Evolutionary conservation across 306 rosid genomes (phyloP).

Genomic region (Fragaria iinumae): DNA sequence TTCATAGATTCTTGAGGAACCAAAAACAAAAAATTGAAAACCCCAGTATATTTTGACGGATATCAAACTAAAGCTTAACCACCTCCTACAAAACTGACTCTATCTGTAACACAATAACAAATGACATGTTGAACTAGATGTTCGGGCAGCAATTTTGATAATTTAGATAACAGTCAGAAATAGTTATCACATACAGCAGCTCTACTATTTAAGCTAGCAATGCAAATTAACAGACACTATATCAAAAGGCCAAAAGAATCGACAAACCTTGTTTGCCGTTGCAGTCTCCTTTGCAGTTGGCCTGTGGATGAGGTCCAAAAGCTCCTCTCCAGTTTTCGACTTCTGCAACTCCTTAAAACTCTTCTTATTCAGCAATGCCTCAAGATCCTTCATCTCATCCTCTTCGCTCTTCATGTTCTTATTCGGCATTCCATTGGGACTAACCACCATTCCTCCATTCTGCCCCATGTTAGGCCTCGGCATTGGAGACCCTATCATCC

Average conservation of each 20-base stretch:
- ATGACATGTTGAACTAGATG: not conserved
- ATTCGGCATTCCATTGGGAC: constrained; percentile 45
- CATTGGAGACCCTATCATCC: constrained; percentile 61
- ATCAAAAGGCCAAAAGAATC: constrained; percentile 14
- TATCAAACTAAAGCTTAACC: not conserved
- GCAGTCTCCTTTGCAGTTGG: constrained; percentile 97
- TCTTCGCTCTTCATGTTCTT: constrained; percentile 58
- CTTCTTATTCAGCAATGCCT: constrained; percentile 88
- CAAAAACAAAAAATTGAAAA: not conserved
- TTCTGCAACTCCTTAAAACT: constrained; percentile 76
- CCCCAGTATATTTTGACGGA: not conserved
- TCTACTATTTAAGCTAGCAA: not conserved
- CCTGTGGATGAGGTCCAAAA: constrained; percentile 88
- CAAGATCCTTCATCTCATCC: constrained; percentile 87
- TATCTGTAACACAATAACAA: not conserved
- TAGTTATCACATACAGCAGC: not conserved
- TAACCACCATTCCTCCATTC: constrained; percentile 37
- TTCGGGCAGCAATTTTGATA: not conserved
- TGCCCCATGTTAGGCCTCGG: constrained; percentile 64
- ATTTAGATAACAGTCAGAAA: not conserved
- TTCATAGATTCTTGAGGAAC: not conserved
- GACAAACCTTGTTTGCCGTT: constrained; percentile 87
- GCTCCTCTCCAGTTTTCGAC: constrained; percentile 94
- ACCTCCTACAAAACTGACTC: not conserved
- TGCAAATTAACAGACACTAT: not conserved